Conservation (phyloP, 1,139 yeast genomes). For the Ogataea hybrid region DNA sequence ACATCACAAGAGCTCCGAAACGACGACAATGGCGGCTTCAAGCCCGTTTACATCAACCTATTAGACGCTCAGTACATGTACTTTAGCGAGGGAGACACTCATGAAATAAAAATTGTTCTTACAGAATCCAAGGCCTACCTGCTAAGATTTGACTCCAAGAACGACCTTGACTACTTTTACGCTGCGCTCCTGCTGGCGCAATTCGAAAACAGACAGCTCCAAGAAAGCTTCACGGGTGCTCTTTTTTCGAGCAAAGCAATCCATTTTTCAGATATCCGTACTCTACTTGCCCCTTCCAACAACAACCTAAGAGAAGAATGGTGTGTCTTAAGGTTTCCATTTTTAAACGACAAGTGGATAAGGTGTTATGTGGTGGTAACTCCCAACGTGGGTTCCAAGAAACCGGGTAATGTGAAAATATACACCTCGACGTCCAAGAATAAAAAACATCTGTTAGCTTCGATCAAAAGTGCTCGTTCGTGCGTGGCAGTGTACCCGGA, state of each 20-base stretch:
- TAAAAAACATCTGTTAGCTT: constrained; percentile 47
- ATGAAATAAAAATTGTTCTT: constrained; percentile 39
- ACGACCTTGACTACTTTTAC: constrained; percentile 43
- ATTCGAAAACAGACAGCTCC: constrained; percentile 49
- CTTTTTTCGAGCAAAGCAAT: constrained; percentile 53
- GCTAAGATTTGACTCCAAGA: constrained; percentile 35
- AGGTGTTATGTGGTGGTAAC: constrained; percentile 46
- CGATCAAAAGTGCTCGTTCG: constrained; percentile 41
- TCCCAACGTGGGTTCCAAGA: constrained; percentile 32
- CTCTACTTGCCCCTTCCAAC: constrained; percentile 47
- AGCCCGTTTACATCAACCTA: constrained; percentile 49
- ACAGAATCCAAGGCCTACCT: constrained; percentile 36
- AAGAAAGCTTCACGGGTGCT: constrained; percentile 58
- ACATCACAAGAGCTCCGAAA: constrained; percentile 34
- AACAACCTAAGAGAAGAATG: constrained; percentile 47
- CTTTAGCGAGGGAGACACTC: constrained; percentile 11
- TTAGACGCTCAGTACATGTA: constrained; percentile 43
- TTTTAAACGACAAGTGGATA: constrained; percentile 53
- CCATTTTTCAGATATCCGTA: constrained; percentile 51
- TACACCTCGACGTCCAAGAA: constrained; percentile 42
- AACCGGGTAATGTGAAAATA: constrained; percentile 47
- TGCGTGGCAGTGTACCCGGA: constrained; percentile 56
- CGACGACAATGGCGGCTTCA: constrained; percentile 27
- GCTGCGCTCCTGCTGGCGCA: constrained; percentile 47
- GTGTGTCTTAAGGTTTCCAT: constrained; percentile 57